These are phyloP conservation scores for Macroventuria anomochaeta DNA, from an alignment of 2,329 filamentous ascomycete species.

Conservation along the genomic window DNA sequence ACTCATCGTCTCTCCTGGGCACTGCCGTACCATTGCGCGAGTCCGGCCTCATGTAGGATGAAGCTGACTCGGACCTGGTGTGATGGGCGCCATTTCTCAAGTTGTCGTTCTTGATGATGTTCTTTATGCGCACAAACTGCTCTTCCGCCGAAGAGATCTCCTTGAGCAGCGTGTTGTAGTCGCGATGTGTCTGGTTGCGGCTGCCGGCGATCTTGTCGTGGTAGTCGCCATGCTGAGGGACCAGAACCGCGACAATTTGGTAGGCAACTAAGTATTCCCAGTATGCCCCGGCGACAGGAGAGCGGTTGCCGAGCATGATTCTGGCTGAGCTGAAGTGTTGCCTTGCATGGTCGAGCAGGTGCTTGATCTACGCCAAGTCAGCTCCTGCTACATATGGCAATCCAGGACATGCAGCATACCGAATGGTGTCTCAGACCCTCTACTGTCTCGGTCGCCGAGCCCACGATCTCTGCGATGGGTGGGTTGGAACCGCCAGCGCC, in stretches of 20 bases:
- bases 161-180: conserved; percentile 49
- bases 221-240: conserved; percentile 79
- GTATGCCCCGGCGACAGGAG: conserved; percentile 75
- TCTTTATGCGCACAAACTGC: conserved; percentile 56
- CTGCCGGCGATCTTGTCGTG: conserved; percentile 65
- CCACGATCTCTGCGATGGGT: conserved; percentile 54
- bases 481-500: conserved; percentile 35
- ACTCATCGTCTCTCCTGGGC: conserved; percentile 35
- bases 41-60: conserved; percentile 19
- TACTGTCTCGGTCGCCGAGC: conserved; percentile 48
- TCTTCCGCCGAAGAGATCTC: conserved; percentile 48
- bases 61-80: conserved; percentile 20
- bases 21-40: conserved; percentile 26
- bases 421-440: conserved; percentile 36
- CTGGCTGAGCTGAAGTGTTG: conserved; percentile 59
- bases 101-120: conserved; percentile 60
- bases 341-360: conserved; percentile 52
- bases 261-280: conserved; percentile 84
- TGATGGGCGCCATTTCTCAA: conserved; percentile 62
- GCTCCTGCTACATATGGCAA: conserved; percentile 5
- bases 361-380: conserved; percentile 45
- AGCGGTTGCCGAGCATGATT: conserved; percentile 50
- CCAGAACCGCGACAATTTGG: conserved; percentile 76
- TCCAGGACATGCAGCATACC: conserved; percentile 25
- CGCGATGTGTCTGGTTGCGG: conserved; percentile 56